Evolutionary conservation across 2,329 filamentous ascomycete species (phyloP), one percentile per base, ranked within the genome.

Genomic region (Botrytis tulipae): DNA sequence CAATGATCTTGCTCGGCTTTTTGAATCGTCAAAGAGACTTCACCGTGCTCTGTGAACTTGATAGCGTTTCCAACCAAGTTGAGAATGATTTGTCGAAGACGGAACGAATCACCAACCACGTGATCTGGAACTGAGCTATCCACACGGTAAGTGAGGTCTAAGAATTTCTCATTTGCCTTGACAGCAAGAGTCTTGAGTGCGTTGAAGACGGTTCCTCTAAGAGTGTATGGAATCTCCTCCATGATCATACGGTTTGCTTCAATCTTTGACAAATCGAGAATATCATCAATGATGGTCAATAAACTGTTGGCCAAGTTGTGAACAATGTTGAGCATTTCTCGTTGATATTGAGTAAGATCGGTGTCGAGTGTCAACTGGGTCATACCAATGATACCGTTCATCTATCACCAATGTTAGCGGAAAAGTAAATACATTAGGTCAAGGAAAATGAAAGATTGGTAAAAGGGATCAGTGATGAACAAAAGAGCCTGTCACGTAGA

Each of bases 251-350:
- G 91, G 82, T 97, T 94, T 60, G 96, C 96, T 84, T 98, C 96
- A 78, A 99, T 92, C 86, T 92, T 92, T 76, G 90, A 92, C 78
- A 92, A 83, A 85, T 92, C 90, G 77, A 92, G 82, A 80, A 92
- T 92, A 80, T 92, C 90, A 82, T 99, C 95, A 80, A 99, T 98
- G 78, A 99, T 98, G 68, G 95, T 98, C 79, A 99, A 85, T 79
- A 99, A 85, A 84, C 95, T 97, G 84, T 98, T 98, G 77, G 95
- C 96, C 78, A 98, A 86, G 80, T 97, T 97, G 84, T 98, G 95
- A 78, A 99, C 95, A 80, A 98, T 97, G 79, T 98, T 98, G 82
- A 98, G 85, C 95, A 98, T 98, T 84, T 99, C 96, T 78, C 96
- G 91, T 80, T 98, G 96, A 80, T 97, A 97, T 80, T 95, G 93